A percentile compares a stretch with the other conserved stretches of the same genome.
Conservation (phyloP, 108 stramenopile genomes). For the Hondaea fermentalgiana region DNA sequence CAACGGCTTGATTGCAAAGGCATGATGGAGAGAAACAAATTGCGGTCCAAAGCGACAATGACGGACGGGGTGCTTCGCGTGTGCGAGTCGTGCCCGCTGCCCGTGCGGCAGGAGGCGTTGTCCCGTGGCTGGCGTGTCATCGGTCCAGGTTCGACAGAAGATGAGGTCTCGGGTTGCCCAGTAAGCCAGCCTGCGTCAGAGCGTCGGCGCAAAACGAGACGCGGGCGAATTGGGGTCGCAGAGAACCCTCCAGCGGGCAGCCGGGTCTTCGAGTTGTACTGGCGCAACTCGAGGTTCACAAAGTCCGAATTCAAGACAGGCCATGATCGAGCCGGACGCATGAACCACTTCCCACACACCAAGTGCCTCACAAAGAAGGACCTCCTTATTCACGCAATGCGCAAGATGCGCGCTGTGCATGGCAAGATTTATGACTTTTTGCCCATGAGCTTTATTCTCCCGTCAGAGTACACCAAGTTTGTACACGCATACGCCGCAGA, state of each 20-base stretch:
- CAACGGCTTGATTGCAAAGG: neutral
- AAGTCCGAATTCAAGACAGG: neutral
- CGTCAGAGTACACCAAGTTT: conserved; percentile 27
- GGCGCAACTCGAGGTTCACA: neutral
- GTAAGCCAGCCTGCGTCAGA: neutral
- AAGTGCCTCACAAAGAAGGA: conserved; percentile 56
- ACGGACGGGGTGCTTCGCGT: neutral
- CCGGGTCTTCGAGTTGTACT: neutral
- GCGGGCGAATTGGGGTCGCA: neutral
- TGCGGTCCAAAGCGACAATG: neutral
- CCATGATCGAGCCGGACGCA: conserved; percentile 38
- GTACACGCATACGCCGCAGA: neutral
- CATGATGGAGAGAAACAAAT: neutral
- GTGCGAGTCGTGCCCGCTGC: neutral
- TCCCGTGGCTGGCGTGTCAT: neutral
- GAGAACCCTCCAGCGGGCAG: neutral
- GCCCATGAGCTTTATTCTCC: conserved; percentile 47
- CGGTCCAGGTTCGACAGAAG: neutral
- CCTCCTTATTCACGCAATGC: conserved; percentile 24
- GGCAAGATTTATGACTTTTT: conserved; percentile 24
- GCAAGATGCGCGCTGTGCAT: neutral
- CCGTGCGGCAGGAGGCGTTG: neutral
- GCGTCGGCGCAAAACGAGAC: neutral
- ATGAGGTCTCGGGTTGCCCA: neutral
- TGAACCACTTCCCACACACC: conserved; percentile 51